phyloP scores from a whole-genome alignment of 2,329 filamentous ascomycete species.

The Cordyceps fumosorosea region DNA sequence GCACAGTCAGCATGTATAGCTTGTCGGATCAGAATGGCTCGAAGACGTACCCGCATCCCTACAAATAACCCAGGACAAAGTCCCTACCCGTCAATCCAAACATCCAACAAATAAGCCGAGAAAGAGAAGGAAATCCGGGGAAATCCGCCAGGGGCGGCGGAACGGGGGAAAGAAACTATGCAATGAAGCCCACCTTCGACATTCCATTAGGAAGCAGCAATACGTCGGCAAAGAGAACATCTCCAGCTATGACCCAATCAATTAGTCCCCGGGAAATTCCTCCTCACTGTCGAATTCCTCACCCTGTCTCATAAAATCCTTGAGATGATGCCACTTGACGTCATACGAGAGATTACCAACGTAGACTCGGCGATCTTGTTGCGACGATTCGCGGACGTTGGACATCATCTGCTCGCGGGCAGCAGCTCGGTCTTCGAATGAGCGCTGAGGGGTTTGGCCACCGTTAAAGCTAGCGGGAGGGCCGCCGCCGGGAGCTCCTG shows the following conservation, averaged over 20 bases:
- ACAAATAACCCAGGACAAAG: conserved; percentile 80
- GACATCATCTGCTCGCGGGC: conserved; percentile 96
- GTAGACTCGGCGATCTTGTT: conserved; percentile 98
- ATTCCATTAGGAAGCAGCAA: conserved; percentile 99
- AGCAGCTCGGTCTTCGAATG: conserved; percentile 73
- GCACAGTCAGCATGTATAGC: conserved; percentile 24
- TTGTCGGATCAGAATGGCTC: neutral
- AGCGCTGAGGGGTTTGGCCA: conserved; percentile 57
- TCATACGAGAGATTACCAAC: conserved; percentile 98
- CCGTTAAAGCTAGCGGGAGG: conserved; percentile 59
- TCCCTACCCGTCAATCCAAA: conserved; percentile 98
- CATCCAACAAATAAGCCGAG: conserved; percentile 64
- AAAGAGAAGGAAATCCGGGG: conserved; percentile 56
- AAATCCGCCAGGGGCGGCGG: neutral
- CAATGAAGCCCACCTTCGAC: conserved; percentile 99
- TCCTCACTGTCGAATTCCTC: conserved; percentile 34
- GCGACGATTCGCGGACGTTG: conserved; percentile 85
- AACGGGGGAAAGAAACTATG: conserved; percentile 55
- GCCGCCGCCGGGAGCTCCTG: conserved; percentile 63
- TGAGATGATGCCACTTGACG: conserved; percentile 99
- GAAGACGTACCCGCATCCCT: conserved; percentile 95
- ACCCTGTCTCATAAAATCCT: conserved; percentile 99
- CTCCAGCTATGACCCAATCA: conserved; percentile 65
- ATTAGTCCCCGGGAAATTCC: conserved; percentile 32
- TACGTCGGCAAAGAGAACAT: conserved; percentile 99